Conservation (phyloP, 2,329 filamentous ascomycete genomes). For the Hypoxylon sp. region DNA sequence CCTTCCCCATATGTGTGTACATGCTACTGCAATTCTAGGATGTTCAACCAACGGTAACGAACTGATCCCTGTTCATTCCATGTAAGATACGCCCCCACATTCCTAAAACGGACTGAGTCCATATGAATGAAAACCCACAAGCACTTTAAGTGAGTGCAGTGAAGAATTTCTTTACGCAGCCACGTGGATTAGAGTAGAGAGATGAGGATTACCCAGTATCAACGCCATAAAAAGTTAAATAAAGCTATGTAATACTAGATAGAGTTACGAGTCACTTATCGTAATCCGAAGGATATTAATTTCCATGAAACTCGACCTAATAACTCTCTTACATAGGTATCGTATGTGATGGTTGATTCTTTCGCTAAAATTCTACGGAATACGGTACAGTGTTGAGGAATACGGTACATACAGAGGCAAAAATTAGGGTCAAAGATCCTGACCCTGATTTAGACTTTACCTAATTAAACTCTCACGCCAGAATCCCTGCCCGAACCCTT, state of each 20-base stretch:
- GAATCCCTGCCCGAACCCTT: slow-evolving; percentile 37
- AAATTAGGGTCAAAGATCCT: slow-evolving; percentile 16
- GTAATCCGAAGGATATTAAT: background rate
- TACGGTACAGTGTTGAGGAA: background rate
- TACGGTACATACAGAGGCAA: background rate
- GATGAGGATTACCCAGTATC: background rate
- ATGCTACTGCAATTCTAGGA: slow-evolving; percentile 17
- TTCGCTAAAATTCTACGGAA: no score
- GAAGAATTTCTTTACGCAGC: background rate
- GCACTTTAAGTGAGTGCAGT: slow-evolving; percentile 21
- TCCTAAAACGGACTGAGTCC: slow-evolving; percentile 25
- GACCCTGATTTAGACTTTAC: slow-evolving; percentile 41
- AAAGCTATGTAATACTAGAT: no score
- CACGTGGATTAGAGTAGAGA: background rate
- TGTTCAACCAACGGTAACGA: slow-evolving; percentile 28
- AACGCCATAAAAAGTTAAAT: background rate
- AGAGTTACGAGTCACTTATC: background rate
- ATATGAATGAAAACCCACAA: background rate
- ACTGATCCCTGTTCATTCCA: slow-evolving; percentile 9
- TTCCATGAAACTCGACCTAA: background rate
- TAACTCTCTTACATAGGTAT: background rate
- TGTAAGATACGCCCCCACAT: slow-evolving; percentile 35
- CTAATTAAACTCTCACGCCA: slow-evolving; percentile 41
- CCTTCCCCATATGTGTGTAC: slow-evolving; percentile 20
- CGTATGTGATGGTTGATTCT: background rate